These are phyloP conservation scores for Triticum urartu DNA, from an alignment of 176 grass and related monocot species.

Conservation along the genomic window DNA sequence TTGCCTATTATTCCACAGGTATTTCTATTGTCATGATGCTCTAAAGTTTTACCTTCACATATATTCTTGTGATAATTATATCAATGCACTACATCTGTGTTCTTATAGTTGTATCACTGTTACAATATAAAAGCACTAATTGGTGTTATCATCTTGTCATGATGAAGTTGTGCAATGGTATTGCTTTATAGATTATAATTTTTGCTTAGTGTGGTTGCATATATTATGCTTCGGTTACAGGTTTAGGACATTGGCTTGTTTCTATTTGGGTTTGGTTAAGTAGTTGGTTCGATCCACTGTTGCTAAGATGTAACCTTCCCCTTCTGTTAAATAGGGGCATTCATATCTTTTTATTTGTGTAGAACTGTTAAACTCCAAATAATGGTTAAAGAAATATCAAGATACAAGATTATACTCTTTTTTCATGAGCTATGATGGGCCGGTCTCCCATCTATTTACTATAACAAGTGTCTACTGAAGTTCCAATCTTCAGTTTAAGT, in stretches of 20 bases:
- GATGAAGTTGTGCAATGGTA: not conserved
- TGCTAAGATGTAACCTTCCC: not conserved
- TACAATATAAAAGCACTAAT: not conserved
- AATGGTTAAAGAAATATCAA: not conserved
- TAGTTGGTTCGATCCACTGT: not conserved
- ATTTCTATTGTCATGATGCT: conserved; percentile 13
- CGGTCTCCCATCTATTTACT: not conserved
- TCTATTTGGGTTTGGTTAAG: not conserved
- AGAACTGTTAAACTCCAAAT: not conserved
- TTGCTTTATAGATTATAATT: not conserved
- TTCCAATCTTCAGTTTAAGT: not conserved
- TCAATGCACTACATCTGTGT: not conserved
- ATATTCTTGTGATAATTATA: conserved; percentile 4
- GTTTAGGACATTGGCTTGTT: not conserved
- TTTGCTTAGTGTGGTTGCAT: not conserved
- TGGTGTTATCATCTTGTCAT: conserved; percentile 13
- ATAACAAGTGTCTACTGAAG: not conserved
- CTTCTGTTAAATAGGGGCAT: not conserved
- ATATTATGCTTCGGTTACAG: not conserved
- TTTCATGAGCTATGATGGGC: not conserved
- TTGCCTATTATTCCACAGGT: conserved; percentile 92
- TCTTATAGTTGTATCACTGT: not conserved
- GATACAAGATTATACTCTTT: not conserved
- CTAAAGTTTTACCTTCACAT: not conserved
- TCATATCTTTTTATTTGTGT: not conserved